These are phyloP conservation scores for Castanea crenata DNA, from an alignment of 306 rosid species.

Conservation along the genomic window DNA sequence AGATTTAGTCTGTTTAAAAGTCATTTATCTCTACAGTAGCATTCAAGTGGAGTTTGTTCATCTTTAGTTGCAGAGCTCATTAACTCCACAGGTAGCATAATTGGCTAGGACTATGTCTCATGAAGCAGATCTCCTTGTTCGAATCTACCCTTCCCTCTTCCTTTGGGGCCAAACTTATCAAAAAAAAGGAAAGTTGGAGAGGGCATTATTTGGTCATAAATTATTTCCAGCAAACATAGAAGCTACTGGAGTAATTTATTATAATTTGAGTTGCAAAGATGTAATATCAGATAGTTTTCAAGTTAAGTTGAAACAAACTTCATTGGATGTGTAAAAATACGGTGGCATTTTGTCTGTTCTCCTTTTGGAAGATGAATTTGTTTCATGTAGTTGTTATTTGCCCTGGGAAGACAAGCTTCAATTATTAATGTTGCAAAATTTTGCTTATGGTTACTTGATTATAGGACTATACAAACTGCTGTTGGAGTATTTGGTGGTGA, in stretches of 20 bases:
- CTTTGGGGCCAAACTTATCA: no score
- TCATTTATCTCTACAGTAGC: not conserved
- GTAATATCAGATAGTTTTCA: not conserved
- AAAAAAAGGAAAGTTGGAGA: not conserved
- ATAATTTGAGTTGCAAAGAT: not conserved
- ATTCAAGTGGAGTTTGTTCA: not conserved
- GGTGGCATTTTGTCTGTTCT: not conserved
- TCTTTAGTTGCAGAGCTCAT: not conserved
- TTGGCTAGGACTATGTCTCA: no score
- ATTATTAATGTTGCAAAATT: slow-evolving; percentile 3
- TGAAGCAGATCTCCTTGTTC: no score
- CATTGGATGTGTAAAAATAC: not conserved
- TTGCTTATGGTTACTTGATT: slow-evolving; percentile 14
- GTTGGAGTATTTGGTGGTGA: slow-evolving; percentile 89
- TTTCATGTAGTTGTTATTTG: not conserved
- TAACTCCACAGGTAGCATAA: no score
- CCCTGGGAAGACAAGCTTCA: not conserved
- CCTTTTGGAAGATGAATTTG: not conserved
- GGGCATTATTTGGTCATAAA: not conserved
- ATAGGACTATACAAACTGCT: slow-evolving; percentile 95
- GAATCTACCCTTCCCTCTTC: no score
- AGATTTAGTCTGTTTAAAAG: not conserved
- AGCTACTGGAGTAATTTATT: not conserved
- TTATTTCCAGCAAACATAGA: not conserved
- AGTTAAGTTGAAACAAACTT: not conserved